Evolutionary conservation across 1,284 basidiomycete species (phyloP), one percentile per base, ranked within the genome.

Genomic region (Cryptococcus hybrid): DNA sequence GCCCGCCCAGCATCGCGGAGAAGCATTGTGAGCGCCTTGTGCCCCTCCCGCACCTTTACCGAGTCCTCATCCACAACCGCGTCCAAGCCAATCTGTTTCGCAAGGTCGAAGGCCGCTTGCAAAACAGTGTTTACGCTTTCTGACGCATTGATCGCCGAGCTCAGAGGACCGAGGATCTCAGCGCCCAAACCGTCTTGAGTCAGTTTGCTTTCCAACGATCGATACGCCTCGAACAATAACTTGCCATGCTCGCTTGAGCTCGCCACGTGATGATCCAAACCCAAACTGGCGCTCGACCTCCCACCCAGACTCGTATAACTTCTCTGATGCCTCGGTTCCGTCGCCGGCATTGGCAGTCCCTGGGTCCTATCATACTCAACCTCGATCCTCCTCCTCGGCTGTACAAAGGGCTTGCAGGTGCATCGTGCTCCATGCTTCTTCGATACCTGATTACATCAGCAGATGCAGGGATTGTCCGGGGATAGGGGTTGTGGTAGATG

Each of bases 181-280:
- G 67, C 61, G 8, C 8, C 34, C 7, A 24, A 6, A 7, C 30
- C 12, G 7, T 55, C 43, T 2, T 69, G 64, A 2, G 58, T 57
- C 0, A 71, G 52, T 51, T 70, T 68, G 4, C 47, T 50, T 37
- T 72, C 71, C 13, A 74, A 56, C 8, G 67, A 56, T 6, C 66
- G 63, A 49, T 63, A 69, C 7, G 74, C 72, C 48, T 75, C 73
- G 42, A 73, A 66, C 2, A 76, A 62, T 37, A 73, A 62, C 48
- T 69, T 63, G 3, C 72, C 71, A 57, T 75, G 74, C 47, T 76
- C 74, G 1, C 69, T 68, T 11, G 59, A 54, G 9, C 61, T 45
- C 12, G 53, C 8, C 8, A 40, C 5, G 4, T 51, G n/a, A 2
- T 43, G 34, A 6, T 55, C 42, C 11, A 65, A 34, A 42, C 66